Evolutionary conservation across 2,329 filamentous ascomycete species (phyloP).

Genomic region (Lithohypha guttulata): DNA sequence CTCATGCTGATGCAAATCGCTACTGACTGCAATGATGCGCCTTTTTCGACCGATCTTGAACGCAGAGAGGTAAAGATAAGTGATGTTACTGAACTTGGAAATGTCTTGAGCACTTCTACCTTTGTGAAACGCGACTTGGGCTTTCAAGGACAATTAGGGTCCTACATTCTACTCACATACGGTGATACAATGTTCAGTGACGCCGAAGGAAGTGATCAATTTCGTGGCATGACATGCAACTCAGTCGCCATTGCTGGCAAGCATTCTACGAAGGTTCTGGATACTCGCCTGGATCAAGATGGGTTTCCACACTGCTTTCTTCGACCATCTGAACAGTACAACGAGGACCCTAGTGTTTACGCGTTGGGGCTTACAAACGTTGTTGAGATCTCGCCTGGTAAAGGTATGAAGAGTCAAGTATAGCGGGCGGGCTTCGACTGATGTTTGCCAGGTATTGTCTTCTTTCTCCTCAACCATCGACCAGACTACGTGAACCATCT

Average conservation of each 20-base stretch:
- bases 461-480: conserved; percentile 22
- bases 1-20: no score
- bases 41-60: no score
- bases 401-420: conserved; percentile 13
- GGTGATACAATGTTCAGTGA: conserved; percentile 22
- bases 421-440: not conserved
- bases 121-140: conserved; percentile 22
- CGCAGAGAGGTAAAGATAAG: not conserved
- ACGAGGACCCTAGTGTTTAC: conserved; percentile 16
- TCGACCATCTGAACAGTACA: conserved; percentile 12
- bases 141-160: conserved; percentile 20
- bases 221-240: conserved; percentile 23
- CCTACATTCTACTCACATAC: conserved; percentile 19
- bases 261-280: conserved; percentile 19
- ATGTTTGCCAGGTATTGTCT: conserved; percentile 15
- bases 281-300: conserved; percentile 15
- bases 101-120: conserved; percentile 20
- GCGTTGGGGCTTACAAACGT: conserved; percentile 22
- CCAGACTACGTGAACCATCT: conserved; percentile 20
- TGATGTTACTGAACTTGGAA: conserved; percentile 17
- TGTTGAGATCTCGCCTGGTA: conserved; percentile 15
- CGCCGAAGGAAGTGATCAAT: conserved; percentile 17
- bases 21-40: no score
- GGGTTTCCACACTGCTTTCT: conserved; percentile 21
- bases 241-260: conserved; percentile 19